Percentiles rank a stretch among this genome's conserved stretches.
Evolutionary conservation across 176 grass and related monocot species (phyloP).

Genomic region (Bonia amplexicaulis): DNA sequence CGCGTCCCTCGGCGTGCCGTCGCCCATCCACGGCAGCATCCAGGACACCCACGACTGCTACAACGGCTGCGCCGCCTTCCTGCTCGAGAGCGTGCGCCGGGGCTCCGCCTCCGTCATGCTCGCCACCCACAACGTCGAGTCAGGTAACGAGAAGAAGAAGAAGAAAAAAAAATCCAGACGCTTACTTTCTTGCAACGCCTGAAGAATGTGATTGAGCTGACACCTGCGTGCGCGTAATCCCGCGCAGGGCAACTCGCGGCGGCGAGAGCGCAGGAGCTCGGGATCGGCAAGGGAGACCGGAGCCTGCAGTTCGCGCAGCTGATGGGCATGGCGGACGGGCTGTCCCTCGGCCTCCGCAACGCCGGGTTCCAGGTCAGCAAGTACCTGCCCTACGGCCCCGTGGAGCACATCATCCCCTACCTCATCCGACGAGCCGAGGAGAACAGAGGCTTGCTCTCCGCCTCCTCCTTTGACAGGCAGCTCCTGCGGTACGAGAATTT

Average conservation of each 20-base stretch:
- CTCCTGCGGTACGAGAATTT: slow-evolving; percentile 53
- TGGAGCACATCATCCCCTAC: slow-evolving; percentile 90
- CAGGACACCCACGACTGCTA: slow-evolving; percentile 84
- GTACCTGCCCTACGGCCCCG: slow-evolving; percentile 90
- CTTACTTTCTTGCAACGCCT: neutral
- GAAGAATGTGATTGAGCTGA: neutral
- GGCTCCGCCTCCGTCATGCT: slow-evolving; percentile 55
- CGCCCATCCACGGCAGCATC: slow-evolving; percentile 65
- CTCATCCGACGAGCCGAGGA: slow-evolving; percentile 90
- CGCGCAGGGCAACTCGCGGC: slow-evolving; percentile 50
- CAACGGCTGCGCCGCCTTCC: slow-evolving; percentile 71
- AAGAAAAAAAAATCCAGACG: neutral
- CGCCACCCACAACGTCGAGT: slow-evolving; percentile 82
- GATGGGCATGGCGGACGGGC: slow-evolving; percentile 96
- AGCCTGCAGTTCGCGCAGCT: slow-evolving; percentile 92
- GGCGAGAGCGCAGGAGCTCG: slow-evolving; percentile 59
- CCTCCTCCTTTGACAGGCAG: slow-evolving; percentile 56
- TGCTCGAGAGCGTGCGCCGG: slow-evolving; percentile 66
- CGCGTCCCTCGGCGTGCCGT: slow-evolving; percentile 58
- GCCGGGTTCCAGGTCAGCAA: slow-evolving; percentile 88
- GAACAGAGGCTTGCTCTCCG: slow-evolving; percentile 83
- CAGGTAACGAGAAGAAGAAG: slow-evolving; percentile 8
- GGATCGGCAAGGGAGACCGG: slow-evolving; percentile 47
- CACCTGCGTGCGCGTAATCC: no score
- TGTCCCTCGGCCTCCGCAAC: slow-evolving; percentile 70